Percentiles rank a stretch among this genome's conserved stretches.
Conservation (phyloP, 805 yeast genomes). For the Wickerhamiella nectarea region DNA sequence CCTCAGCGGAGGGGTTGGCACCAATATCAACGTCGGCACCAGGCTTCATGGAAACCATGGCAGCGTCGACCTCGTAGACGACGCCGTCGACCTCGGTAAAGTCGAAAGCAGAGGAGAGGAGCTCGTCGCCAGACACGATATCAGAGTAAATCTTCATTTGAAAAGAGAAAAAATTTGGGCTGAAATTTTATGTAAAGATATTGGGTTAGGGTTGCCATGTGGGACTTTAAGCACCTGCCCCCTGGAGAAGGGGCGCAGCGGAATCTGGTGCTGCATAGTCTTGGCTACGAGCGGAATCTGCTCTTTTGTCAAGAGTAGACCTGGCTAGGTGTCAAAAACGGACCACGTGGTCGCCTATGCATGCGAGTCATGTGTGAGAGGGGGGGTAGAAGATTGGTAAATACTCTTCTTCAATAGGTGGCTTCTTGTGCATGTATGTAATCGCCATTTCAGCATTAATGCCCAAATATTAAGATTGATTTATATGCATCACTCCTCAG, state of each 20-base stretch:
- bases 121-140: constrained; percentile 86
- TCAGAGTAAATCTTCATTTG: constrained; percentile 38
- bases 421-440: too few species aligned
- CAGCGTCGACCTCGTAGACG: constrained; percentile 94
- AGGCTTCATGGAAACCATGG: constrained; percentile 68
- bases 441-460: too few species aligned
- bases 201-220: neutral
- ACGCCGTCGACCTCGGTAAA: constrained; percentile 73
- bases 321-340: too few species aligned
- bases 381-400: too few species aligned
- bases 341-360: neutral
- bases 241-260: too few species aligned
- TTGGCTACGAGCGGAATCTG: too few species aligned
- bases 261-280: too few species aligned
- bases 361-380: too few species aligned
- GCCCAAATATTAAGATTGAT: constrained; percentile 7
- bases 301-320: too few species aligned
- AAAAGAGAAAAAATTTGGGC: constrained; percentile 4
- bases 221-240: too few species aligned
- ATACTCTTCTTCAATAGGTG: too few species aligned
- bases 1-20: constrained; percentile 99
- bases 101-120: constrained; percentile 91
- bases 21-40: constrained; percentile 96
- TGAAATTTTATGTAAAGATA: constrained; percentile 2
- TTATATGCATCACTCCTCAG: neutral